phyloP scores from a whole-genome alignment of 208 protist genomes.

The Trypanosoma scelopori region DNA sequence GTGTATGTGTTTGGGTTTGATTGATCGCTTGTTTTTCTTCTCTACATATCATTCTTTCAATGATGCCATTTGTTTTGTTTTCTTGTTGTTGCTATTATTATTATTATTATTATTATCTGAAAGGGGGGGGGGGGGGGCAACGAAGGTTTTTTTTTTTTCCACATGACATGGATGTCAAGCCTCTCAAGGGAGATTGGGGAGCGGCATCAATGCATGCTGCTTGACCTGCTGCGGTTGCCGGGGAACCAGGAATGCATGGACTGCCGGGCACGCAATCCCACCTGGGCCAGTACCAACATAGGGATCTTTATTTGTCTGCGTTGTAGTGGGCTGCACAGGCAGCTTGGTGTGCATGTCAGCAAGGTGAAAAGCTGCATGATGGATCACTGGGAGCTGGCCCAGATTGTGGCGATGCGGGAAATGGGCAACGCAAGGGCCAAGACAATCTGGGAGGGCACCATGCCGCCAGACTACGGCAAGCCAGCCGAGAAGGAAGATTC shows the following conservation, averaged over 20 bases:
- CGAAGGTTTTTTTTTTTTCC: constrained; percentile 19
- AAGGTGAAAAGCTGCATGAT: constrained; percentile 87
- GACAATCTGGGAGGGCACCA: constrained; percentile 44
- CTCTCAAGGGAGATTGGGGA: constrained; percentile 52
- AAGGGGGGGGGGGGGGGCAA: too few relatives aligned
- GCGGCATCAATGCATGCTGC: constrained; percentile 30
- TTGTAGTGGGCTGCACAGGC: constrained; percentile 90
- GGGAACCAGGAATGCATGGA: constrained; percentile 80
- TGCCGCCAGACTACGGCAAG: constrained; percentile 48
- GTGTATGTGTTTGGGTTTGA: not conserved
- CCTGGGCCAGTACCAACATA: constrained; percentile 76
- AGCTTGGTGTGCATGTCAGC: constrained; percentile 89
- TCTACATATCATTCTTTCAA: not conserved
- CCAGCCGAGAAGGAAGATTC: constrained; percentile 38
- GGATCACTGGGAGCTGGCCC: constrained; percentile 74
- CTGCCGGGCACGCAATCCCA: constrained; percentile 63
- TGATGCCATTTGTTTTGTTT: too few relatives aligned
- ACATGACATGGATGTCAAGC: constrained; percentile 38
- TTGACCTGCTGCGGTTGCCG: constrained; percentile 38
- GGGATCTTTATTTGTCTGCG: constrained; percentile 90
- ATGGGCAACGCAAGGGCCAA: constrained; percentile 61
- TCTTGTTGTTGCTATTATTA: too few relatives aligned
- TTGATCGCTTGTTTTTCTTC: constrained; percentile 9
- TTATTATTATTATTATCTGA: too few relatives aligned
- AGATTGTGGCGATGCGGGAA: constrained; percentile 62